These are phyloP conservation scores for Peniophora sp. DNA, from an alignment of 1,284 basidiomycete genomes.

Conservation along the genomic window DNA sequence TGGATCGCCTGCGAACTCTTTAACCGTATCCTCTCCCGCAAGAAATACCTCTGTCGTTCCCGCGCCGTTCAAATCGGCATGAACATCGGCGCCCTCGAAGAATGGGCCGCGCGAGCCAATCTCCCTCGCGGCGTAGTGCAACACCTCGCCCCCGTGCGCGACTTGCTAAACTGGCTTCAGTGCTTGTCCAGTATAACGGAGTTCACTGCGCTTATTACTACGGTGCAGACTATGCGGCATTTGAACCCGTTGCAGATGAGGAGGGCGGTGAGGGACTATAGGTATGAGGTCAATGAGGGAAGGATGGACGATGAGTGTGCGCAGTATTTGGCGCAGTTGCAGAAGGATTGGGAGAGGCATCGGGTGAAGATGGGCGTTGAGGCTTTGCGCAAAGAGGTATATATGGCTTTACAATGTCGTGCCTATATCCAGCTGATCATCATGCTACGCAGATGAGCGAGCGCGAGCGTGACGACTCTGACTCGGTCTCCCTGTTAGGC, in stretches of 20 bases:
- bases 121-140: slow-evolving; percentile 74
- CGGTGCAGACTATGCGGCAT: slow-evolving; percentile 79
- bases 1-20: slow-evolving; percentile 94
- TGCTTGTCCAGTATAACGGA: slow-evolving; percentile 81
- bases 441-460: slow-evolving; percentile 45
- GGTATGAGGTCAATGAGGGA: slow-evolving; percentile 89
- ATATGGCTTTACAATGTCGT: slow-evolving; percentile 5
- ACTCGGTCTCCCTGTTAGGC: slow-evolving; percentile 34
- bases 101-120: slow-evolving; percentile 82
- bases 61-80: slow-evolving; percentile 87
- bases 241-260: slow-evolving; percentile 93
- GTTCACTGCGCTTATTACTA: slow-evolving; percentile 83
- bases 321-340: slow-evolving; percentile 89
- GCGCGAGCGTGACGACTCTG: slow-evolving; percentile 44
- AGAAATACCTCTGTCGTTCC: slow-evolving; percentile 90
- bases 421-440: slow-evolving; percentile 6
- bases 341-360: slow-evolving; percentile 93
- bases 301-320: slow-evolving; percentile 92
- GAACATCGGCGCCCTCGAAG: slow-evolving; percentile 83
- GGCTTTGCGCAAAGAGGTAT: slow-evolving; percentile 70
- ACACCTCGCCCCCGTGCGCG: slow-evolving; percentile 81
- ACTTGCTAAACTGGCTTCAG: slow-evolving; percentile 86
- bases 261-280: slow-evolving; percentile 88
- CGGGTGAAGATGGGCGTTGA: slow-evolving; percentile 78
- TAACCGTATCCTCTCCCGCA: slow-evolving; percentile 86